Evolutionary conservation across 75 land plant species (phyloP).

Genomic region (Selaginella moellendorffii): DNA sequence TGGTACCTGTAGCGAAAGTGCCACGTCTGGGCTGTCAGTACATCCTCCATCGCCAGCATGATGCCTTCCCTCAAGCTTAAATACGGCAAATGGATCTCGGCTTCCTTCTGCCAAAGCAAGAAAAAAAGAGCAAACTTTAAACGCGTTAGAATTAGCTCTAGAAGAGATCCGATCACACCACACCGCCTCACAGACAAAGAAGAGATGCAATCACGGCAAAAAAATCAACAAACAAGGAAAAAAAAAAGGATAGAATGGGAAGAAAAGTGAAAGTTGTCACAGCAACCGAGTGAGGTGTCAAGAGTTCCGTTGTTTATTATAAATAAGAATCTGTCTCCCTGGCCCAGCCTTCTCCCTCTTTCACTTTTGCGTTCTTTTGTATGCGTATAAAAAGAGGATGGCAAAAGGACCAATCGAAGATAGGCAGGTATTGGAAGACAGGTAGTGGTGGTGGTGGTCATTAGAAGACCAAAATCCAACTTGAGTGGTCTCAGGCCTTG

Average conservation of each 20-base stretch:
- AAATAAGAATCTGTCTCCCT: not conserved
- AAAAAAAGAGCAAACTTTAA: constrained; percentile 6
- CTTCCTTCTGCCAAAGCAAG: constrained; percentile 48
- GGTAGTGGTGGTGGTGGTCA: no score
- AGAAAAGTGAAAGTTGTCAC: not conserved
- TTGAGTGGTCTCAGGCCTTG: not conserved
- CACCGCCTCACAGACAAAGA: constrained; percentile 6
- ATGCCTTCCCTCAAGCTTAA: constrained; percentile 74
- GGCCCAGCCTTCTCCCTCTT: no score
- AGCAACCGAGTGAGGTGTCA: not conserved
- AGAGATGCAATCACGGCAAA: no score
- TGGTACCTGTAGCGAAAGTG: constrained; percentile 77
- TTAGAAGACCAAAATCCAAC: no score
- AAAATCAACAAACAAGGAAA: not conserved
- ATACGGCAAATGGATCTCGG: constrained; percentile 73
- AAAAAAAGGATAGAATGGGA: not conserved
- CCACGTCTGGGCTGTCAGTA: constrained; percentile 61
- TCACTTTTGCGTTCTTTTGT: no score
- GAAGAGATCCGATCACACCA: no score
- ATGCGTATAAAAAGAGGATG: not conserved
- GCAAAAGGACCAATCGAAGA: not conserved
- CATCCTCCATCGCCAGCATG: constrained; percentile 71
- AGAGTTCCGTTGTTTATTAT: not conserved
- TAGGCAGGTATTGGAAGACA: not conserved
- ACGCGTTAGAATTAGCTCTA: not conserved